Conservation (phyloP, 441 rosid species). For the Aquilaria agallochum region DNA sequence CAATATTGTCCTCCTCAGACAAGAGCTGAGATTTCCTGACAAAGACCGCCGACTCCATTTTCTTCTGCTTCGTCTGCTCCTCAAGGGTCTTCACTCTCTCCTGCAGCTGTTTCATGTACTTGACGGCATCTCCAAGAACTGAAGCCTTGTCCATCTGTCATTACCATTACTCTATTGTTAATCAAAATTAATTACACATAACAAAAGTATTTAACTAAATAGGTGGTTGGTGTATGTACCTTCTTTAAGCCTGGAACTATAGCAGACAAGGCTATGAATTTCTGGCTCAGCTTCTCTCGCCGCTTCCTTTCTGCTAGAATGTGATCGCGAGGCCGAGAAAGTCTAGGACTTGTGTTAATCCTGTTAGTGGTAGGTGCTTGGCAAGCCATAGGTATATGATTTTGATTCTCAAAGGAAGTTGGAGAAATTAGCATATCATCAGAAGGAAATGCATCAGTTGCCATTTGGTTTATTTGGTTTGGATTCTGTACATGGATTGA, state of each 20-base stretch:
- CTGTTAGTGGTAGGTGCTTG: constrained; percentile 23
- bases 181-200: neutral
- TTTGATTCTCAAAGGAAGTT: constrained; percentile 30
- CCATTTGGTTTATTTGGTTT: constrained; percentile 22
- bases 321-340: constrained; percentile 65
- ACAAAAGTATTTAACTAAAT: no score
- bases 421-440: constrained; percentile 24
- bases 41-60: constrained; percentile 53
- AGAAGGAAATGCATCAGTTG: constrained; percentile 17
- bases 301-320: constrained; percentile 83
- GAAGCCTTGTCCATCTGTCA: constrained; percentile 84
- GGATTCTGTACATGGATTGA: constrained; percentile 25
- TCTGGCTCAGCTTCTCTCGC: constrained; percentile 81
- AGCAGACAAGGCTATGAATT: constrained; percentile 81
- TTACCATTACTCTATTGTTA: neutral
- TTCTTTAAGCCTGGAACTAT: constrained; percentile 82
- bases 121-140: constrained; percentile 77
- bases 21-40: constrained; percentile 58
- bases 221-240: constrained; percentile 20
- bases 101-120: constrained; percentile 76
- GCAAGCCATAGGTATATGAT: constrained; percentile 23
- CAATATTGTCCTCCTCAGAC: constrained; percentile 24
- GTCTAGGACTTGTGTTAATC: constrained; percentile 18
- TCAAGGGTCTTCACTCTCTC: constrained; percentile 62
- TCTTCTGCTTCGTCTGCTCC: constrained; percentile 48